Percentiles rank a stretch among this genome's conserved stretches.
phyloP scores from a whole-genome alignment of 164 flowering plant genomes.

The Dillenia suffruticosa region DNA sequence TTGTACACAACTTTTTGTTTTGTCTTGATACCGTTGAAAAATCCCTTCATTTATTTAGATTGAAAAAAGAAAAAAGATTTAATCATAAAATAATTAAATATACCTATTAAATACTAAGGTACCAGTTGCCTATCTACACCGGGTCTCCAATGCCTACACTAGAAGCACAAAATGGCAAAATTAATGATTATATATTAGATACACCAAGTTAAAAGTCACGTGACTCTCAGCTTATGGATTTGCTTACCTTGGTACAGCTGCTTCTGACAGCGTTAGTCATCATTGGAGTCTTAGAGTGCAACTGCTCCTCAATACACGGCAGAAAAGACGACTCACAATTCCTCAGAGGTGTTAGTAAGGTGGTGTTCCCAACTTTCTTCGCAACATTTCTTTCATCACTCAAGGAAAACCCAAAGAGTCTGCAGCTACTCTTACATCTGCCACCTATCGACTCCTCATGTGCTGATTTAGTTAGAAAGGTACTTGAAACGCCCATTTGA shows the following conservation, averaged over 20 bases:
- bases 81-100: no score
- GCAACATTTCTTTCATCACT: constrained; percentile 37
- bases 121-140: no score
- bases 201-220: constrained; percentile 15
- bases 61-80: no score
- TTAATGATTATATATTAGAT: no score
- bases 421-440: constrained; percentile 52
- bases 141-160: no score
- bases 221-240: constrained; percentile 27
- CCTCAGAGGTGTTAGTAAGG: constrained; percentile 20
- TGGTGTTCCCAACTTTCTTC: constrained; percentile 15
- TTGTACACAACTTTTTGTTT: no score
- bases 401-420: constrained; percentile 83
- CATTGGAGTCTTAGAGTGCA: constrained; percentile 28
- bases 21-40: no score
- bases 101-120: no score
- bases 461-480: constrained; percentile 18
- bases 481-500: constrained; percentile 16
- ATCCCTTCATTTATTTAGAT: no score
- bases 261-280: constrained; percentile 28
- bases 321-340: constrained; percentile 21
- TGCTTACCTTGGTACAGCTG: constrained; percentile 48
- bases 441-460: constrained; percentile 19
- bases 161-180: no score
- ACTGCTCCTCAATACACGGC: constrained; percentile 28